phyloP scores from a whole-genome alignment of 2,329 filamentous ascomycete species.

The Nakataea oryzae region DNA sequence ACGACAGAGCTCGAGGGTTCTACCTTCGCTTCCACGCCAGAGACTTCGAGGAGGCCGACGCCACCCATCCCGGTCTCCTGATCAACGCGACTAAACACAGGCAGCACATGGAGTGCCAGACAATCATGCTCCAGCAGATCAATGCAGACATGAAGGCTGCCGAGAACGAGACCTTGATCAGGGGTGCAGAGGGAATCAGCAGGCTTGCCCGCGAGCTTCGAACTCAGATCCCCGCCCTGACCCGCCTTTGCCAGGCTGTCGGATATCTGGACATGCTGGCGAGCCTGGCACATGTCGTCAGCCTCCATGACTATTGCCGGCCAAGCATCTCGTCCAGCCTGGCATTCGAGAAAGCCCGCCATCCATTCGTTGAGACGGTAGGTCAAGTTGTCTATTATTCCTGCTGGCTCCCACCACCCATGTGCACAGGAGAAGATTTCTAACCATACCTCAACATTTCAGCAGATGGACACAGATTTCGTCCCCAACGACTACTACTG shows the following conservation, averaged over 20 bases:
- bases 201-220: constrained; percentile 64
- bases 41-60: constrained; percentile 47
- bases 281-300: constrained; percentile 66
- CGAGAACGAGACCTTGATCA: constrained; percentile 71
- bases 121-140: constrained; percentile 70
- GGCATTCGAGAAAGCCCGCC: constrained; percentile 63
- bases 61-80: constrained; percentile 30
- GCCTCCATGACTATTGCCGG: constrained; percentile 41
- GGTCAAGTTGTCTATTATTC: neutral
- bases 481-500: constrained; percentile 88
- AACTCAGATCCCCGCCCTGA: constrained; percentile 59
- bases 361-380: constrained; percentile 67
- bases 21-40: constrained; percentile 57
- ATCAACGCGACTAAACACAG: constrained; percentile 69
- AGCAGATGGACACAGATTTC: constrained; percentile 43
- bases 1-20: constrained; percentile 68
- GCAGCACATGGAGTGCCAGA: constrained; percentile 77
- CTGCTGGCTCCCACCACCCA: neutral
- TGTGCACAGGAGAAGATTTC: neutral
- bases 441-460: neutral
- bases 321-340: constrained; percentile 60
- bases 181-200: constrained; percentile 70
- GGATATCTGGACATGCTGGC: constrained; percentile 79
- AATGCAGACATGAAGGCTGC: constrained; percentile 70
- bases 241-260: constrained; percentile 77